phyloP scores from a whole-genome alignment of 2,329 filamentous ascomycete genomes.

The Venturia asperata region DNA sequence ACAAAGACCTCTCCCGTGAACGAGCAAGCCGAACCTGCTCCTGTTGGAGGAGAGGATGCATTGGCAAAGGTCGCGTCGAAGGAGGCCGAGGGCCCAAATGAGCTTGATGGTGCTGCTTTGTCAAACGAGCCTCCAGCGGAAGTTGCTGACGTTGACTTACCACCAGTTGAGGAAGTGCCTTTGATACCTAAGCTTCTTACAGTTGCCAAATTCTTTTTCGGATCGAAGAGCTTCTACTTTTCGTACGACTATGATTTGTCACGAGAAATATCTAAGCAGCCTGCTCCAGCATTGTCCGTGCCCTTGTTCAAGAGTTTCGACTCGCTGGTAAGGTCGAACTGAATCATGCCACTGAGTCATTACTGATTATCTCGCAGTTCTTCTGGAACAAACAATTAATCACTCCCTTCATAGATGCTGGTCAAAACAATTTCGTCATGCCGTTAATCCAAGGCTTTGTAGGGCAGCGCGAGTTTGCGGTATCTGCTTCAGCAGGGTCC shows the following conservation, averaged over 20 bases:
- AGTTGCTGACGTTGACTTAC: slow-evolving; percentile 4
- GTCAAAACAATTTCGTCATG: slow-evolving; percentile 63
- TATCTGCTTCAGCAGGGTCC: slow-evolving; percentile 35
- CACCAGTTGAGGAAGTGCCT: slow-evolving; percentile 22
- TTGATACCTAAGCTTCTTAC: slow-evolving; percentile 78
- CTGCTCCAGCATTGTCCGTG: slow-evolving; percentile 37
- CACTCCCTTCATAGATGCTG: slow-evolving; percentile 64
- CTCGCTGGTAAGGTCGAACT: slow-evolving; percentile 42
- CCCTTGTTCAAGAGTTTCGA: slow-evolving; percentile 70
- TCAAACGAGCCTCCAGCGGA: slow-evolving; percentile 12
- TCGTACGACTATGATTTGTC: slow-evolving; percentile 94
- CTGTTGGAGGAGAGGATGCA: slow-evolving; percentile 28
- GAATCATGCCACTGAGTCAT: neutral
- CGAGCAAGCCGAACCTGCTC: slow-evolving; percentile 30
- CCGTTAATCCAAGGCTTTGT: slow-evolving; percentile 93
- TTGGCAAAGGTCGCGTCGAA: slow-evolving; percentile 10
- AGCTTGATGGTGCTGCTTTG: slow-evolving; percentile 13
- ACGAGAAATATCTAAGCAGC: slow-evolving; percentile 46
- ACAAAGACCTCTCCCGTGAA: slow-evolving; percentile 24
- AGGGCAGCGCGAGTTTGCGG: slow-evolving; percentile 73
- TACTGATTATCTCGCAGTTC: slow-evolving; percentile 42
- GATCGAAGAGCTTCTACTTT: slow-evolving; percentile 81
- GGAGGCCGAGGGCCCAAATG: slow-evolving; percentile 10
- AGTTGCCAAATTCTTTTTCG: slow-evolving; percentile 78
- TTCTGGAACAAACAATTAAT: slow-evolving; percentile 87